Evolutionary conservation across 108 stramenopile genomes (phyloP).

Genomic region (Skeletonema marinoi): DNA sequence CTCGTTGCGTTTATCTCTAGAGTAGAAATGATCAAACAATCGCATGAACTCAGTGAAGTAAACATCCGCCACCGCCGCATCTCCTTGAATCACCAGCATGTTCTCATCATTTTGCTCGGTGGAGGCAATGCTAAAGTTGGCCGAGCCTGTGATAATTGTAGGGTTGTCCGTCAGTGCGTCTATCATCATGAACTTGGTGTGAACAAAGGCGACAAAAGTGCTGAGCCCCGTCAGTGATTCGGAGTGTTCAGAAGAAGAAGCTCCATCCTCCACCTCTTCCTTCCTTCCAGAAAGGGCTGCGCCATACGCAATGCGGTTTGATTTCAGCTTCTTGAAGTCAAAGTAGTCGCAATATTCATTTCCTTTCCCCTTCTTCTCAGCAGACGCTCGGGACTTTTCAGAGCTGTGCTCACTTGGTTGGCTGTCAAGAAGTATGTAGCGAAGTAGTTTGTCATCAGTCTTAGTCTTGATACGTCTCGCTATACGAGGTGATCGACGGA

Average conservation of each 20-base stretch:
- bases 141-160: slow-evolving; percentile 38
- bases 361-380: slow-evolving; percentile 26
- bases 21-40: slow-evolving; percentile 44
- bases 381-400: slow-evolving; percentile 13
- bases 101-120: slow-evolving; percentile 45
- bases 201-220: slow-evolving; percentile 37
- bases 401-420: slow-evolving; percentile 33
- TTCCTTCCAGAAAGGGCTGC: slow-evolving; percentile 12
- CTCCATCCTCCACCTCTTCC: slow-evolving; percentile 6
- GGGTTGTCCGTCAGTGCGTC: slow-evolving; percentile 41
- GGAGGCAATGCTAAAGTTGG: slow-evolving; percentile 43
- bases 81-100: slow-evolving; percentile 35
- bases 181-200: slow-evolving; percentile 40
- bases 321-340: slow-evolving; percentile 19
- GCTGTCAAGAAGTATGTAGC: slow-evolving; percentile 42
- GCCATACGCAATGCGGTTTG: slow-evolving; percentile 39
- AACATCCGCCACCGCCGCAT: slow-evolving; percentile 38
- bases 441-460: slow-evolving; percentile 9
- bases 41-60: slow-evolving; percentile 47
- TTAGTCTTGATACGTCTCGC: slow-evolving; percentile 3
- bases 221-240: slow-evolving; percentile 31
- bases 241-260: not conserved
- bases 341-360: slow-evolving; percentile 28
- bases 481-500: slow-evolving; percentile 39
- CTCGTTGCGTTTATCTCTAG: slow-evolving; percentile 28